Evolutionary conservation across 73 alveolate genomes (phyloP).

Genomic region (Paramecium biaurelia): DNA sequence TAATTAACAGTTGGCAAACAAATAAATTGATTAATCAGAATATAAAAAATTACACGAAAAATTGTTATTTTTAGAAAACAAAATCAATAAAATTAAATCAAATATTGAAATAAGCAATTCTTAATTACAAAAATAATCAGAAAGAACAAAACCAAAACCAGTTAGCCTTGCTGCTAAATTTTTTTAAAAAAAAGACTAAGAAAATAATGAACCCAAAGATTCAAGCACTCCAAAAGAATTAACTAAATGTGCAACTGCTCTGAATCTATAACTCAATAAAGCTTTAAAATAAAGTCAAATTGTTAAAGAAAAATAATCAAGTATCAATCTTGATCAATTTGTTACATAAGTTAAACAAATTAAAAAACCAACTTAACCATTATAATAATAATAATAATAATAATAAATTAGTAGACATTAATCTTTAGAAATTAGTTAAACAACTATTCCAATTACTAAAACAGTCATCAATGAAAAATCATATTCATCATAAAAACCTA

Average conservation of each 20-base stretch:
- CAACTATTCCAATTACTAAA: not conserved
- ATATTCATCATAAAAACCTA: conserved; percentile 25
- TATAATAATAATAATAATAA: not conserved
- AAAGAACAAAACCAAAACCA: conserved; percentile 1
- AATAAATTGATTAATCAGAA: conserved; percentile 38
- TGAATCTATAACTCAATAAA: not conserved
- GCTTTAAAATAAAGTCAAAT: not conserved
- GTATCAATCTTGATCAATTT: conserved; percentile 12
- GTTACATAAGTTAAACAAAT: not conserved
- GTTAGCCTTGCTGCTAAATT: conserved; percentile 37
- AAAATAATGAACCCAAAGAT: not conserved
- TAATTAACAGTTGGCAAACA: conserved; percentile 7
- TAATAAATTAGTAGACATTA: conserved; percentile 9
- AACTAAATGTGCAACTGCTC: conserved; percentile 16
- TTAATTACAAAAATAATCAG: not conserved
- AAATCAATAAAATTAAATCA: conserved; percentile 42
- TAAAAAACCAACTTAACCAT: not conserved
- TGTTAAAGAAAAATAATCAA: not conserved
- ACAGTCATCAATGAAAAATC: not conserved
- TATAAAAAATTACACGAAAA: conserved; percentile 42
- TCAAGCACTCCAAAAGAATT: conserved; percentile 11
- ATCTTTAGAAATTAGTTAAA: conserved; percentile 28
- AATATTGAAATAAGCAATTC: conserved; percentile 30
- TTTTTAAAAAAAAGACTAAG: conserved; percentile 34
- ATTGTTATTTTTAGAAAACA: conserved; percentile 9